Conservation (phyloP, 805 yeast genomes). For the Candida sithepensis region DNA sequence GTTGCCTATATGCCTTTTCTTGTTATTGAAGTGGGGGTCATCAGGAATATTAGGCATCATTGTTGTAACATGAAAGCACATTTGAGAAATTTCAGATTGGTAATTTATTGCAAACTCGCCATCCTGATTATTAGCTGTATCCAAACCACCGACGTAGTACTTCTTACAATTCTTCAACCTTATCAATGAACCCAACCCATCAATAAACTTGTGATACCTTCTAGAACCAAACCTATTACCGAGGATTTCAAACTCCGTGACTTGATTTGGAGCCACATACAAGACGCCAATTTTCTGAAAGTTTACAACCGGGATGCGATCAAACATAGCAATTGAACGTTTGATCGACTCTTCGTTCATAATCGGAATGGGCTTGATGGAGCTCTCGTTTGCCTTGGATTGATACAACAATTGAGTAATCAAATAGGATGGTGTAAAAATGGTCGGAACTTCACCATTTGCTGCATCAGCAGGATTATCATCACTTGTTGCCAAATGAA, state of each 20-base stretch:
- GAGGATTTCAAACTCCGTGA: conserved; percentile 59
- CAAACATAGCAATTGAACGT: conserved; percentile 61
- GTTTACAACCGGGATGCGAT: conserved; percentile 72
- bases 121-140: conserved; percentile 62
- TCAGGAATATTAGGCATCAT: conserved; percentile 60
- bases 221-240: conserved; percentile 61
- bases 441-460: conserved; percentile 1
- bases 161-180: conserved; percentile 50
- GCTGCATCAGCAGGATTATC: background rate
- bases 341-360: conserved; percentile 32
- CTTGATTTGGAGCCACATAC: conserved; percentile 69
- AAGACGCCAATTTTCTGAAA: conserved; percentile 76
- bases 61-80: conserved; percentile 76
- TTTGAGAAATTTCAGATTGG: conserved; percentile 66
- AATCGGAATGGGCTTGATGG: conserved; percentile 18
- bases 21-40: conserved; percentile 46
- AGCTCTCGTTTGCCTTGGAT: conserved; percentile 4
- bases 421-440: conserved; percentile 21
- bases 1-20: conserved; percentile 86
- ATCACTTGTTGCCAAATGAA: background rate
- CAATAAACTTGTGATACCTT: conserved; percentile 57
- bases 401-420: conserved; percentile 18
- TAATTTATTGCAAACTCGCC: conserved; percentile 75
- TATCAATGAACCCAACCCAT: conserved; percentile 58
- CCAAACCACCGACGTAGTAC: conserved; percentile 75